Evolutionary conservation across 306 rosid species (phyloP), one percentile per base, ranked within the genome.

Genomic region (Vigna mungo): DNA sequence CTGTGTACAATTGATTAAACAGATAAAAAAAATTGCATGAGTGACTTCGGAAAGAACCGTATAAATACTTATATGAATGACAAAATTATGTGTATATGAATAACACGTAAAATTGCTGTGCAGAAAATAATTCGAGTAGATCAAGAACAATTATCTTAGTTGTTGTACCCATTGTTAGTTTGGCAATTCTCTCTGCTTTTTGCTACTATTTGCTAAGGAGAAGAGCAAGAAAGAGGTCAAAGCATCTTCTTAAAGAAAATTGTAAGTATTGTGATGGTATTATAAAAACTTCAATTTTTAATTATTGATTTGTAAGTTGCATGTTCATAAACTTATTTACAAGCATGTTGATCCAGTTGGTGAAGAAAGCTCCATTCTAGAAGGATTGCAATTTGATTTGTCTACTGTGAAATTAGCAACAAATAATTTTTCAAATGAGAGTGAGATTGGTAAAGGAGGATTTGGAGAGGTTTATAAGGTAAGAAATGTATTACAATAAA

Each of bases 401-500:
- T 5, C 47, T 62, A 13, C 15, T 3, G 18, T 61, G 20, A 23
- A 75, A 36, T 62, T 14, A 34, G 79, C 79, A 8, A 48, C 79
- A 0, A 14, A 62, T 48, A 44, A 59, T 18, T 59, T 74, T 27
- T 43, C 68, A 10, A 6, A 2, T 0, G 46, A 44, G 44, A 75
- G 63, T 6, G 47, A 32, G 25, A 75, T 75, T 18, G 72, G 79
- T 0, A 48, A 62, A 75, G 79, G 79, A 49, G 79, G 71, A 75
- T 61, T 62, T 64, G 89, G 89, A 51, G 81, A 52, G 54, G 78
- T 72, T 25, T 72, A 80, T 6, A 80, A 53, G 83, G 83, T 64
- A 9, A 8, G 72, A 76, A 51, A 43, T 32, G 11, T 62, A 1
- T 36, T 62, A 1, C 36, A 5, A 63, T 25, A 1, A 63, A 34